These are phyloP conservation scores for Emergomyces orientalis DNA, from an alignment of 2,329 filamentous ascomycete species.

Conservation along the genomic window DNA sequence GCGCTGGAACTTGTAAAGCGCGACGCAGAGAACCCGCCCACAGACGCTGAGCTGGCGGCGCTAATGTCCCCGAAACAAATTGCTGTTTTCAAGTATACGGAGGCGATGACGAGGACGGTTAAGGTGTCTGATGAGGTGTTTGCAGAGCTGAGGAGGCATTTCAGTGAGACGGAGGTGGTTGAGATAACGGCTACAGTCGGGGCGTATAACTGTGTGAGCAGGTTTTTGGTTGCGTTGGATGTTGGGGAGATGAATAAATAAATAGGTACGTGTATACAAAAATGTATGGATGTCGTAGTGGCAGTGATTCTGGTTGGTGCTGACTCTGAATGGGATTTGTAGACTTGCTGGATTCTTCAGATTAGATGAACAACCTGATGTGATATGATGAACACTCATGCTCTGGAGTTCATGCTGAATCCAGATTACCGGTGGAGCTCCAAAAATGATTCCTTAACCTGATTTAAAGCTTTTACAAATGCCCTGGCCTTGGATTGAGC, in stretches of 20 bases:
- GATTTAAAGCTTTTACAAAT: background rate
- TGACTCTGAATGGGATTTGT: background rate
- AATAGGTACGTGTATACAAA: background rate
- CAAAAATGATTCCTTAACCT: background rate
- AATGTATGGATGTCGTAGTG: background rate
- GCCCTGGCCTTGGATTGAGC: too few species aligned
- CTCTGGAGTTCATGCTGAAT: background rate
- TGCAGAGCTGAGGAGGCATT: constrained; percentile 49
- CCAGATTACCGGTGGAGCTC: background rate
- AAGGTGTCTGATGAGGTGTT: constrained; percentile 62
- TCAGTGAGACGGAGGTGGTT: constrained; percentile 63
- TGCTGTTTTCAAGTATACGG: constrained; percentile 63
- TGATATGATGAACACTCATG: background rate
- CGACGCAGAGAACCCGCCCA: constrained; percentile 25
- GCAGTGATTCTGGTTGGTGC: background rate
- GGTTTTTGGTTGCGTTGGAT: constrained; percentile 73
- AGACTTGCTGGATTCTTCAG: background rate
- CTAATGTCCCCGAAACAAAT: constrained; percentile 52
- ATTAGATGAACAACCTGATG: background rate
- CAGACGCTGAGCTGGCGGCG: constrained; percentile 21
- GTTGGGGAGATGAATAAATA: constrained; percentile 39
- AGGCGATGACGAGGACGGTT: constrained; percentile 73
- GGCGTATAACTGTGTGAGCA: constrained; percentile 75
- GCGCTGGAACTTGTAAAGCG: constrained; percentile 40
- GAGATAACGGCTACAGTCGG: constrained; percentile 73